Evolutionary conservation across 768 basidiomycete genomes (phyloP).

Genomic region (Boletellus emodensis): DNA sequence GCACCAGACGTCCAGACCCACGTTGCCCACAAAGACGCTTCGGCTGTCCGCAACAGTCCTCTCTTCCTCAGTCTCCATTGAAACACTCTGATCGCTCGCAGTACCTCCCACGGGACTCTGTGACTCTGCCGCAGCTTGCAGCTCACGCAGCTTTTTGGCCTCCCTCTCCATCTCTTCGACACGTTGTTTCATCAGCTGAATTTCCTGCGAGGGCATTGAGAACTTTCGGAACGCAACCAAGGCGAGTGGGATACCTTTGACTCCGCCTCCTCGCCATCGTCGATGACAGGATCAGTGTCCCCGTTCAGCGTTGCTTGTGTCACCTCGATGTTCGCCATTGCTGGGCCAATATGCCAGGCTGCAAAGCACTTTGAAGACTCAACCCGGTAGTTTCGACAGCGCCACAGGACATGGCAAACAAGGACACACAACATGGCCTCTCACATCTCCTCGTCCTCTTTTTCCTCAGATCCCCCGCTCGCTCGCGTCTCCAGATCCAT

Average conservation of each 20-base stretch:
- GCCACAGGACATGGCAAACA: constrained; percentile 26
- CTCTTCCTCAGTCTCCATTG: constrained; percentile 83
- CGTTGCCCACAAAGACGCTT: constrained; percentile 96
- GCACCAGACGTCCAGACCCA: constrained; percentile 39
- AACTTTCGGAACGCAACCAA: constrained; percentile 7
- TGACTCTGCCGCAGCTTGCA: constrained; percentile 74
- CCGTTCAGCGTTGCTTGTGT: constrained; percentile 38
- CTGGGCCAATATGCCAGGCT: constrained; percentile 3
- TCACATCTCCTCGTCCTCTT: neutral
- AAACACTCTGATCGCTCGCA: constrained; percentile 42
- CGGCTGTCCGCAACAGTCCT: constrained; percentile 74
- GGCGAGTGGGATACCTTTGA: constrained; percentile 43
- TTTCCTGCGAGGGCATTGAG: constrained; percentile 54
- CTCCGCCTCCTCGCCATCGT: constrained; percentile 63
- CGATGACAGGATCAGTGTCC: constrained; percentile 32
- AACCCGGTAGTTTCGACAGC: constrained; percentile 5
- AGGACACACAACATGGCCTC: constrained; percentile 22
- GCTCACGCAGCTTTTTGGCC: constrained; percentile 80
- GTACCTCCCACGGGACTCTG: constrained; percentile 44
- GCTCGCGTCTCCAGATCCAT: no score
- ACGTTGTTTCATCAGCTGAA: constrained; percentile 84
- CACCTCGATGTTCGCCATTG: constrained; percentile 53
- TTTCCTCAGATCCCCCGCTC: no score
- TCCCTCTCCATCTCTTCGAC: constrained; percentile 93
- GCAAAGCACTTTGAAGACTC: constrained; percentile 23